Evolutionary conservation across 768 basidiomycete genomes (phyloP), one percentile per base, ranked within the genome.

Genomic region (Podaxis pistillaris): DNA sequence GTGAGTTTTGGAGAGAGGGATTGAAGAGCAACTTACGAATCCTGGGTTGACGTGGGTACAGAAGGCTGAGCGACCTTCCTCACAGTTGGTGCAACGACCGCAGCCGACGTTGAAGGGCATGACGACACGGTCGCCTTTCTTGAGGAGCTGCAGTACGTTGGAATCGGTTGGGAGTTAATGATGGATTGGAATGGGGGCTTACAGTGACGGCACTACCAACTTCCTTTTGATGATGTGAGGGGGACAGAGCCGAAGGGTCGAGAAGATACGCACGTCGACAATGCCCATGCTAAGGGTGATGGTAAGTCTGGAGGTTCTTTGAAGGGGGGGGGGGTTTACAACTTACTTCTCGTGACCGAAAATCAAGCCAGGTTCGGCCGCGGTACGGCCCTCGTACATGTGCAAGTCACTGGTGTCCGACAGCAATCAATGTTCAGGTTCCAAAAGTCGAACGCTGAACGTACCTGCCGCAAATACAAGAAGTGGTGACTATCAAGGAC

Each of bases 101-200:
- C 83, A 85, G 0, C 81, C 83, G 33, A 85, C 83, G 62, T 85
- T 85, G 74, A 85, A 85, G 0, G 83, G 84, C 77, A 84, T 81
- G 24, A 85, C 83, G n/a, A 85, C 83, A 33, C 84, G 78, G 66
- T 86, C 84, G 13, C 83, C 84, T 63, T 80, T 79, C 72, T 83
- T 81, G 47, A 85, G 68, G 8, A 82, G 73, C 81, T 82, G 56
- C 8, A 19, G 22, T 1, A 30, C 17, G 38, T 44, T 37, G 38
- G 40, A 3, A 33, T 37, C 33, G 7, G 8, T 33, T 33, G 28
- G 17, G 41, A 44, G 28, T 55, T 64, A 26, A 17, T 51, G 15
- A 19, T n/a, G 12, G 56, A n/a, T 17, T 13, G 17, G 26, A 51
- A 19, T 13, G 8, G 36, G 58, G 19, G 65, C 77, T 62, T 53